These are phyloP conservation scores for Nitzschia inconspicua DNA, from an alignment of 108 stramenopile genomes.

Conservation along the genomic window DNA sequence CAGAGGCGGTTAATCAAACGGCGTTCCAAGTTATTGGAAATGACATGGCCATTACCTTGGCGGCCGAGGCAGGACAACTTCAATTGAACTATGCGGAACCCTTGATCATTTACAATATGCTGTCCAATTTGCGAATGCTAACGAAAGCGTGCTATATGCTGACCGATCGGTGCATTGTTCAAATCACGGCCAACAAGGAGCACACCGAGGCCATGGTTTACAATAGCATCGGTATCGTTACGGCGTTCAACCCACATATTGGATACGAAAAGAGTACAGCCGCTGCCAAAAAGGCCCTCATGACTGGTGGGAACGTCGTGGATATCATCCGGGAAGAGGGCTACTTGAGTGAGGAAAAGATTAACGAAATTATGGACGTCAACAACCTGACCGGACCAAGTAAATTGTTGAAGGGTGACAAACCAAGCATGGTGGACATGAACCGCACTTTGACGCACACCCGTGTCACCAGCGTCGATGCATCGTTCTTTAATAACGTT, in stretches of 20 bases:
- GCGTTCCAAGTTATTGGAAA: conserved; percentile 69
- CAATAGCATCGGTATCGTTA: conserved; percentile 19
- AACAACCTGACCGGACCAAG: conserved; percentile 19
- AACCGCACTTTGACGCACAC: too few relatives aligned
- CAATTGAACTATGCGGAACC: conserved; percentile 78
- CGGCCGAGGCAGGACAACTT: conserved; percentile 63
- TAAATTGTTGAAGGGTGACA: conserved; percentile 2
- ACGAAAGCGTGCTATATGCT: conserved; percentile 49
- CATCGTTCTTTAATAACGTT: too few relatives aligned
- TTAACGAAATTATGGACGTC: conserved; percentile 5
- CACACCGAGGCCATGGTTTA: conserved; percentile 12
- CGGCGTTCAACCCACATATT: conserved; percentile 20
- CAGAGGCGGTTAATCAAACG: conserved; percentile 74
- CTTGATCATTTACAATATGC: conserved; percentile 51
- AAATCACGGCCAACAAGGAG: conserved; percentile 44
- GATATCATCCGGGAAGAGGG: conserved; percentile 17
- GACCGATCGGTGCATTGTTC: conserved; percentile 50
- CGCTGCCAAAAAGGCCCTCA: conserved; percentile 17
- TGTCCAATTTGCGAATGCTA: conserved; percentile 45
- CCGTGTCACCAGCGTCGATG: too few relatives aligned
- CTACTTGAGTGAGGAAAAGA: conserved; percentile 6
- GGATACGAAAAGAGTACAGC: conserved; percentile 23
- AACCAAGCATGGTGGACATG: background rate
- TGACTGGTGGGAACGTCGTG: conserved; percentile 15
- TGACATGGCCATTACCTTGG: conserved; percentile 55